Conservation (phyloP, 2,329 filamentous ascomycete genomes). For the Trichoderma sp. region DNA sequence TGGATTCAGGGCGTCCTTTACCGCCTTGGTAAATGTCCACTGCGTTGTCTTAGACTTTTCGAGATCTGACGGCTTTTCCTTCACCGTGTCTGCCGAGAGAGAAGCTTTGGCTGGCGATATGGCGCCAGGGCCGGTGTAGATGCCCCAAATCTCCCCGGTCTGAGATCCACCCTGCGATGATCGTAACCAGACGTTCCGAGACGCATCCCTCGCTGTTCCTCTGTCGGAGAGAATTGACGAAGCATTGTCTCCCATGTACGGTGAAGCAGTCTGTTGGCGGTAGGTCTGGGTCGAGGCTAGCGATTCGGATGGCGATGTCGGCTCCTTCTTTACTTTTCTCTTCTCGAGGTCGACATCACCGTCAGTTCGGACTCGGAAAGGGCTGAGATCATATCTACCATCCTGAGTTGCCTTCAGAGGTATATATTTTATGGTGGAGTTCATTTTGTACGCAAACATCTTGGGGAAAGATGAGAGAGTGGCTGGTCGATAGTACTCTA, state of each 20-base stretch:
- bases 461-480: conserved; percentile 87
- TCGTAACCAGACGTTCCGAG: conserved; percentile 57
- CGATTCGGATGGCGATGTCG: conserved; percentile 64
- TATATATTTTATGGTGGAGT: conserved; percentile 80
- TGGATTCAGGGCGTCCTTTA: conserved; percentile 81
- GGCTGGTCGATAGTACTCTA: conserved; percentile 90
- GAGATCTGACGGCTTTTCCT: conserved; percentile 55
- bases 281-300: conserved; percentile 33
- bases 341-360: conserved; percentile 58
- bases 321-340: conserved; percentile 61
- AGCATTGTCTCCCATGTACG: conserved; percentile 38
- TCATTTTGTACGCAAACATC: conserved; percentile 90
- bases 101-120: conserved; percentile 9
- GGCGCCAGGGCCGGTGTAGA: not conserved
- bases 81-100: conserved; percentile 24
- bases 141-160: conserved; percentile 31
- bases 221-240: conserved; percentile 40
- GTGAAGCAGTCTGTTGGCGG: conserved; percentile 22
- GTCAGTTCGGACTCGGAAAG: conserved; percentile 75
- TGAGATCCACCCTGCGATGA: conserved; percentile 38
- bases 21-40: conserved; percentile 83
- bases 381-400: conserved; percentile 77
- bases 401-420: conserved; percentile 70
- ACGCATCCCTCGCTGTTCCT: conserved; percentile 46
- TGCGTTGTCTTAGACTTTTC: conserved; percentile 82